Percentiles rank a stretch among this genome's conserved stretches.
Evolutionary conservation across 1,139 yeast species (phyloP).

Genomic region (Nakaseomyces glabratus): DNA sequence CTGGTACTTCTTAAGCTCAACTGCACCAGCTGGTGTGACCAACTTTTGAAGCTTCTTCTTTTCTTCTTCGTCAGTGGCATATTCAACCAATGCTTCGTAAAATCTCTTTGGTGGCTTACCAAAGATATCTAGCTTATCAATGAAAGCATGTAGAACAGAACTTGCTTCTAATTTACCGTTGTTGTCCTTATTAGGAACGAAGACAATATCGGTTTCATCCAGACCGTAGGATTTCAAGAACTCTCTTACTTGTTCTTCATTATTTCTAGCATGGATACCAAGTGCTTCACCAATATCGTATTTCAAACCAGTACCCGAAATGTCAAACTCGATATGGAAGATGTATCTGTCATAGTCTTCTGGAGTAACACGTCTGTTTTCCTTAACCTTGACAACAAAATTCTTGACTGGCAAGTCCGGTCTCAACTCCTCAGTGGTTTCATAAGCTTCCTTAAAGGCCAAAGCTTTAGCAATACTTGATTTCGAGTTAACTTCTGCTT

Average conservation of each 20-base stretch:
- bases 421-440: conserved; percentile 49
- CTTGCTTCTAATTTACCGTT: conserved; percentile 52
- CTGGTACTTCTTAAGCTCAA: conserved; percentile 72
- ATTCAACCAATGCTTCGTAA: conserved; percentile 71
- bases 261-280: conserved; percentile 90
- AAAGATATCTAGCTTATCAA: conserved; percentile 75
- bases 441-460: conserved; percentile 75
- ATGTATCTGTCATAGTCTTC: conserved; percentile 83
- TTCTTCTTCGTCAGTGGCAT: conserved; percentile 63
- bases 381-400: conserved; percentile 82
- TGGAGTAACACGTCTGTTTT: conserved; percentile 91
- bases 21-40: conserved; percentile 76
- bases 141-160: conserved; percentile 71
- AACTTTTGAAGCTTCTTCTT: conserved; percentile 52
- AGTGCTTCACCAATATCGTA: conserved; percentile 95
- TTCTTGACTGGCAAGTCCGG: conserved; percentile 87
- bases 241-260: conserved; percentile 50
- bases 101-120: conserved; percentile 96
- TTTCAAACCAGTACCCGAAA: conserved; percentile 79
- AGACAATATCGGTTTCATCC: conserved; percentile 52
- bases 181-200: conserved; percentile 64
- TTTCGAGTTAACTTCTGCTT: conserved; percentile 38
- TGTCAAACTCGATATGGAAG: conserved; percentile 93
- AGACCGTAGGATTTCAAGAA: conserved; percentile 69
- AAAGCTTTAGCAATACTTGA: conserved; percentile 60